Base-by-base conservation (phyloP, 78 protist genomes). In the Protostelium mycophagum region DNA sequence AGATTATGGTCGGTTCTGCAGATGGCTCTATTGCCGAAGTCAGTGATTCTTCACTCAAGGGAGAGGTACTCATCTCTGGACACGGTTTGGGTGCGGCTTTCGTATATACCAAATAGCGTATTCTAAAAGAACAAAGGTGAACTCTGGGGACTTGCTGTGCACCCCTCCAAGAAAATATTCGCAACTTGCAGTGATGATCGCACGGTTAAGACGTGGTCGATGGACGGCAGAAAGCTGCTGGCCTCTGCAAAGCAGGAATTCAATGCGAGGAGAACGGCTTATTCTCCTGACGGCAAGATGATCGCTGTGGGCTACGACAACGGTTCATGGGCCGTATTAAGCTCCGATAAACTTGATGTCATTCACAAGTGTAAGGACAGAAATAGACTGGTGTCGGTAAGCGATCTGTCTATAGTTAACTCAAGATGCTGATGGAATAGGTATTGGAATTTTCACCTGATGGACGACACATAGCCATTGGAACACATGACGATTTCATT, bases 111-210 rank as follows among this genome's bases (percentile, higher is more conserved):
- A 51, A 51, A 25, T 5, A 51, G 73, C 16, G 31, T 51, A 25
- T 16, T 51, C 73, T 51, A 5, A 51, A 51, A 16, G 73, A 5
- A 5, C 31, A 51, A 51, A 5, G 95, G 92, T 28, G 93, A 93
- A 91, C 84, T 86, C 35, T 87, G 91, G 91, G 93, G 90, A n/a
- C 86, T 93, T 34, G 88, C 91, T 29, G 87, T 28, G 34, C 85
- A 88, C 84, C 91, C 91, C 85, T 0, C n/a, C 85, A 34, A 1
- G n/a, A 63, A 0, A 23, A 37, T 34, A 28, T 88, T 85, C 83
- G 86, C 39, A 35, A 86, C 94, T 9, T 85, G 37, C 51, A 34
- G 89, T 73, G 91, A 91, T 37, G 91, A 88, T 88, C 28, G 31
- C n/a, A 36, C 87, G 28, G 84, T 91, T 83, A 51, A 73, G n/a